Evolutionary conservation across 2,329 filamentous ascomycete species (phyloP), one percentile per base, ranked within the genome.

Genomic region (Penicillium paneum): DNA sequence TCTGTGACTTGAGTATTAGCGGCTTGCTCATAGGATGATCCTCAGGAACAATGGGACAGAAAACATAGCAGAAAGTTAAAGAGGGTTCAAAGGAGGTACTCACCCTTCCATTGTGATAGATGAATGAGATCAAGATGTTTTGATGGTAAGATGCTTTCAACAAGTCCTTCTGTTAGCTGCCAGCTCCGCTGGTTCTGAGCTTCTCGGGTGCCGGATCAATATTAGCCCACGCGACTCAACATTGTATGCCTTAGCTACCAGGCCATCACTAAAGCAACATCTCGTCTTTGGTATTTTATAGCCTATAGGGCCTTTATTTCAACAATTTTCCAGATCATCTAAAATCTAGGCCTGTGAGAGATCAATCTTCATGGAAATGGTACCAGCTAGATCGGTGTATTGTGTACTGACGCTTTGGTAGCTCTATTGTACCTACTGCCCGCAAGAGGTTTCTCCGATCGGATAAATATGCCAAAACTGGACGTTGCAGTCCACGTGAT

Each of bases 1-100:
- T 66, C 86, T 88, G 67, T 49, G 47, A 26, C 48, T 56, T 31
- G 39, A 19, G 34, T 21, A 40, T 49, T 48, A 36, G 34, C 43
- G 44, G 43, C 50, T 49, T 34, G 15, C 19, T 19, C 36, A 51
- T 19, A 49, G 58, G 55, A 56, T 60, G 35, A 47, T 12, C 4
- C 4, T 41, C 19, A 28, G 28, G 2, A 24, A 52, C 31, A 47
- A 54, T 21, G 50, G 32, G n/a, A 34, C 15, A 15, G 11, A 41
- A 38, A 29, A 26, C 19, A 21, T 10, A 8, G 2, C 12, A 46
- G 32, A 31, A 31, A 21, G 39, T 10, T 10, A 5, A 35, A 38
- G 13, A 38, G 5, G 0, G 40, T 24, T 13, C n/a, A 38, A 38
- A 34, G 0, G n/a, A 26, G 2, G 19, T 2, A 64, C 67, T 48